Conservation (phyloP, 306 rosid genomes). For the Cucurbita maxima region DNA sequence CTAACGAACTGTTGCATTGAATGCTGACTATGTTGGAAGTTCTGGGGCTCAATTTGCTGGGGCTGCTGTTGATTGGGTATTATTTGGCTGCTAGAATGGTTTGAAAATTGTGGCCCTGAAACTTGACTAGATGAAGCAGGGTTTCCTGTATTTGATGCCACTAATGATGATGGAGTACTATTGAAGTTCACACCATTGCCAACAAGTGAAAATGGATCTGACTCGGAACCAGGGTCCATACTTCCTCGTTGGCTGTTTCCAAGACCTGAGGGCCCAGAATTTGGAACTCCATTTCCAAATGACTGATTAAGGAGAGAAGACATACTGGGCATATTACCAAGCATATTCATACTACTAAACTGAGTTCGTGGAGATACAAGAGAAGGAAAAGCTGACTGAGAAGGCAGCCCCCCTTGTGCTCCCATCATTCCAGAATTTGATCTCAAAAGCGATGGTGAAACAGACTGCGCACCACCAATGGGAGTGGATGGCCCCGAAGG, state of each 20-base stretch:
- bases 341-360: slow-evolving; percentile 54
- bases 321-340: slow-evolving; percentile 59
- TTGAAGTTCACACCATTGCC: slow-evolving; percentile 60
- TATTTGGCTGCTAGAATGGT: slow-evolving; percentile 52
- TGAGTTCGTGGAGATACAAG: slow-evolving; percentile 66
- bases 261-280: slow-evolving; percentile 53
- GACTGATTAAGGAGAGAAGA: slow-evolving; percentile 72
- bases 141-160: slow-evolving; percentile 43
- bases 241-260: slow-evolving; percentile 67
- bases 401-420: slow-evolving; percentile 66
- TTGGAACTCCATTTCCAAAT: slow-evolving; percentile 52
- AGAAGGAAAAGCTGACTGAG: slow-evolving; percentile 53
- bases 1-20: slow-evolving; percentile 73
- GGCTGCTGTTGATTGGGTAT: slow-evolving; percentile 60
- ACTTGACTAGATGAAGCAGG: slow-evolving; percentile 59
- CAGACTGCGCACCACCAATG: slow-evolving; percentile 75
- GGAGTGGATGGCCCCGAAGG: slow-evolving; percentile 83
- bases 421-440: slow-evolving; percentile 84
- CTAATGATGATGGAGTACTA: slow-evolving; percentile 41
- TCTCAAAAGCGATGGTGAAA: slow-evolving; percentile 66
- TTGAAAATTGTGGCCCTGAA: slow-evolving; percentile 69
- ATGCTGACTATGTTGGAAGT: slow-evolving; percentile 71
- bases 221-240: slow-evolving; percentile 53
- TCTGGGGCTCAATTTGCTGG: slow-evolving; percentile 62
- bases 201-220: slow-evolving; percentile 51